Base-by-base conservation (phyloP, 75 land plant genomes). In the Pinus taeda region DNA sequence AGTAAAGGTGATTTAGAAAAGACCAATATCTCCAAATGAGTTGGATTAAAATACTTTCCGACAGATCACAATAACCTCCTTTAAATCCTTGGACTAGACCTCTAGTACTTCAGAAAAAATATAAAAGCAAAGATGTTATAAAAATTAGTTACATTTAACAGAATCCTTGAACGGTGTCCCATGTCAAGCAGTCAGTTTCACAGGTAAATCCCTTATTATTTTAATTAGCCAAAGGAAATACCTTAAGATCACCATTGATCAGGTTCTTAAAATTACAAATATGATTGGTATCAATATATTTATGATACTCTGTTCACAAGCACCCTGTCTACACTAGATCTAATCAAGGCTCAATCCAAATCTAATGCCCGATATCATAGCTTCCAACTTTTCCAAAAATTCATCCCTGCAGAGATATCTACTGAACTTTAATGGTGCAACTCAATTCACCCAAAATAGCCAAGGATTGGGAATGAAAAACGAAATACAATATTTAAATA, bases 401-500 rank as follows among this genome's bases (percentile, higher is more conserved):
- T 42, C 9, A 69, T 30, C 71, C 20, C 71, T n/a, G 21, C 6
- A 39, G 49, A 67, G 39, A 67, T 67, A 67, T 42, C 9, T 7
- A 2, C 0, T 4, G 3, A 30, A 37, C 12, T 69, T 69, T 36
- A 39, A 45, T 7, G 14, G n/a, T 6, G 26, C 26, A 69, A 45
- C 20, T 69, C 71, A 42, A 69, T 69, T 42, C 72, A 69, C 49
- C 69, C 20, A 69, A 61, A 61, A 61, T 22, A 6, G 13, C 64
- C 5, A 17, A 65, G 37, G 69, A 37, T 6, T 17, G 69, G 37
- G 15, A 64, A 49, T 49, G 11, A 49, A 11, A 49, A 9, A 9
- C 55, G 55, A 49, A 49, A 49, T 49, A 49, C 55, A 49, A 49
- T 49, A 9, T 49, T 49, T 49, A 49, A 49, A 9, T 49, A 49